phyloP scores from a whole-genome alignment of 139 green algal genomes.

The Tetraselmis chui region DNA sequence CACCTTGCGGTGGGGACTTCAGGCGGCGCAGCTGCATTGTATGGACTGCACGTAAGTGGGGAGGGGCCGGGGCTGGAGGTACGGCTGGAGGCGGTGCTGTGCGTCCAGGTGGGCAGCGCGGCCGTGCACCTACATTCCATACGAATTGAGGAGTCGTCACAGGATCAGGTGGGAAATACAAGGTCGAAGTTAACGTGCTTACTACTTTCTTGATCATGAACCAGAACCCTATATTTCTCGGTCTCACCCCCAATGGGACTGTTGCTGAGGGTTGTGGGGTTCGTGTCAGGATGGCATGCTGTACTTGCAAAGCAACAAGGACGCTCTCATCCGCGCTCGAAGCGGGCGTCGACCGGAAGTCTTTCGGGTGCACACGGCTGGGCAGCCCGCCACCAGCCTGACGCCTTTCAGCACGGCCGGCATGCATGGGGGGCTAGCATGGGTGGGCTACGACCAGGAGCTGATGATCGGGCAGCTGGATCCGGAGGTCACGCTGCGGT shows the following conservation, averaged over 20 bases:
- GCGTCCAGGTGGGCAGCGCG: background rate
- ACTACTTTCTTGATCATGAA: too few species aligned
- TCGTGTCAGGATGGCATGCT: too few species aligned
- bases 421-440: background rate
- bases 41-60: background rate
- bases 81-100: background rate
- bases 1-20: background rate
- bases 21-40: background rate
- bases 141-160: too few species aligned
- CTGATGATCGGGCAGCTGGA: background rate
- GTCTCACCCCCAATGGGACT: too few species aligned
- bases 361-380: background rate
- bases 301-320: background rate
- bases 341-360: background rate
- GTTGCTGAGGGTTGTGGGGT: too few species aligned
- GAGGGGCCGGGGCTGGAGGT: background rate
- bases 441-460: background rate
- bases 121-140: background rate
- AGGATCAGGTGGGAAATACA: too few species aligned
- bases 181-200: too few species aligned
- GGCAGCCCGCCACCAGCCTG: background rate
- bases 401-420: background rate
- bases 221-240: too few species aligned
- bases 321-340: background rate
- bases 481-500: background rate